Base-by-base conservation (phyloP, 768 basidiomycete species). In the Nidularia pulvinata region DNA sequence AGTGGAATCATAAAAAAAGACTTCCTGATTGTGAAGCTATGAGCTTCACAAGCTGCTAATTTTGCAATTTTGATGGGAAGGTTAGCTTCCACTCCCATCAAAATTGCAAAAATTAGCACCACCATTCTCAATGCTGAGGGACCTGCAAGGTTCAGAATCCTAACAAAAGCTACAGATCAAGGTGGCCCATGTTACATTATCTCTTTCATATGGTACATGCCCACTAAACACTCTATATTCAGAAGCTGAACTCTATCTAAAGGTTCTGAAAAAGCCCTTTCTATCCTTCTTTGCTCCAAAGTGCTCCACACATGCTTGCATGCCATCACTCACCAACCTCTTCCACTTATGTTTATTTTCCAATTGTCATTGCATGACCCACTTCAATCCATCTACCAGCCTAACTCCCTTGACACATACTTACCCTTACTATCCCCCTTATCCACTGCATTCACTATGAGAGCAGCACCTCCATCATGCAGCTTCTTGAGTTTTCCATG, bases 161-260 rank as follows among this genome's bases (percentile, higher is more conserved):
- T 69, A 73, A 35, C 78, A 81, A 9, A 81, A 83, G 6, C 68
- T 88, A 34, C 79, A 87, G 7, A 77, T 84, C 47, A 89, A 92
- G 61, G 86, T 91, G 0, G 87, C 89, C 0, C 86, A 91, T 58
- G 78, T 92, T 36, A 73, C 92, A 13, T 80, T 88, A 0, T 92
- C 91, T 0, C 73, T 93, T 10, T 80, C 89, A 0, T 87, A 89
- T 57, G 89, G 88, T 84, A 22, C 47, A 19, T 36, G 45, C 37
- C 48, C 47, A 7, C 48, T 34, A 19, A 14, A 1, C 46, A 7
- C 47, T 14, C 16, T 4, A 10, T 19, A 14, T 30, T 37, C 13
- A 10, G 16, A 16, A 35, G 47, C 19, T 50, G 36, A 49, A 36
- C 0, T 7, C 45, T 9, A 9, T n/a, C 44, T 33, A 7, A 51